phyloP scores from a whole-genome alignment of 805 yeast species.

The Sugiyamaella americana region DNA sequence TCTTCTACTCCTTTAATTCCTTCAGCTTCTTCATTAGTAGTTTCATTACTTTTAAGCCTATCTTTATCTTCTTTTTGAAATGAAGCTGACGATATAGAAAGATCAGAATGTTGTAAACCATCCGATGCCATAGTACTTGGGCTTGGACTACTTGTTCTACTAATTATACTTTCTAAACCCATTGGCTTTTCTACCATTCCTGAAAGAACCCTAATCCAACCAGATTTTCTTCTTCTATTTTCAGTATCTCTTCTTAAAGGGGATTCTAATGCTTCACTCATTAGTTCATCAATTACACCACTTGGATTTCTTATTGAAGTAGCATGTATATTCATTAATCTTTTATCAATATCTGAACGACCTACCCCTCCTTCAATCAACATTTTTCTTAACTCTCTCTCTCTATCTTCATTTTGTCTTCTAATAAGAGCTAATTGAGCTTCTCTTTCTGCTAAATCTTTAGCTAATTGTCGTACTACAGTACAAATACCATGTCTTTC shows the following conservation, averaged over 20 bases:
- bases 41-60: no score
- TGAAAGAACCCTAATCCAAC: constrained; percentile 1
- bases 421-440: constrained; percentile 39
- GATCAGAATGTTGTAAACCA: no score
- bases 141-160: not conserved
- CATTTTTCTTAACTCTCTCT: constrained; percentile 27
- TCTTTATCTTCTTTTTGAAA: no score
- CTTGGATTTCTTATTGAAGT: constrained; percentile 20
- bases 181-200: not conserved
- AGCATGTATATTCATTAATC: constrained; percentile 19
- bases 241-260: not conserved
- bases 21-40: not conserved
- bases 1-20: not conserved
- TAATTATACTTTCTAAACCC: no score
- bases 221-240: not conserved
- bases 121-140: no score
- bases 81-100: not conserved
- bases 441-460: constrained; percentile 44
- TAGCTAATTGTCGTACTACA: constrained; percentile 43
- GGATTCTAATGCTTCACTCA: constrained; percentile 21
- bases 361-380: constrained; percentile 27
- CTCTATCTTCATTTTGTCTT: constrained; percentile 27
- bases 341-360: constrained; percentile 25
- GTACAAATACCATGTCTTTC: constrained; percentile 32
- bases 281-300: constrained; percentile 20